Conservation (phyloP, 371 early-diverging fungal species). For the Zancudomyces culisetae region DNA sequence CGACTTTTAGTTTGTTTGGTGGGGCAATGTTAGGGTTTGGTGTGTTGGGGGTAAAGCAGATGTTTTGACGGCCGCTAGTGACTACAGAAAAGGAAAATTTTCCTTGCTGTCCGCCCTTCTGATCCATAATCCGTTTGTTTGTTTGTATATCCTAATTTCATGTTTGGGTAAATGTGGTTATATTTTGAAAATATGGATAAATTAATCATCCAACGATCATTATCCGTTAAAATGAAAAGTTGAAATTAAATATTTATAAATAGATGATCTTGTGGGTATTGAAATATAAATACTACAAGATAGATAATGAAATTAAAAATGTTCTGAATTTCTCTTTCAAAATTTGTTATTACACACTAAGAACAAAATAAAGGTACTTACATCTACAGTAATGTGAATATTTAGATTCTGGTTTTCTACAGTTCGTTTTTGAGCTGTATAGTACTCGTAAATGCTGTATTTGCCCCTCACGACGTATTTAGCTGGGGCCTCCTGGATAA, state of each 20-base stretch:
- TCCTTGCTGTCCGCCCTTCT: conserved; percentile 47
- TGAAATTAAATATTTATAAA: too few relatives aligned
- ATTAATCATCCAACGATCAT: neutral
- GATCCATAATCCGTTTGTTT: conserved; percentile 39
- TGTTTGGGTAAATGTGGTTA: neutral
- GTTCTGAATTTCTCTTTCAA: neutral
- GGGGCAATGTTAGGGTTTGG: conserved; percentile 1
- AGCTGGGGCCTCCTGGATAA: conserved; percentile 81
- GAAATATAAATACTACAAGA: too few relatives aligned
- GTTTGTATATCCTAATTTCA: conserved; percentile 25
- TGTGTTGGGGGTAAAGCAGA: conserved; percentile 48
- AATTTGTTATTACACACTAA: neutral
- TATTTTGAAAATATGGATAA: neutral
- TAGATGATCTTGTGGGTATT: too few relatives aligned
- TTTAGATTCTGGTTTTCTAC: conserved; percentile 40
- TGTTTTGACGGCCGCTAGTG: conserved; percentile 70
- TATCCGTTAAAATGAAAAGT: too few relatives aligned
- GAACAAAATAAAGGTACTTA: conserved; percentile 12
- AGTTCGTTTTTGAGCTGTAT: conserved; percentile 38
- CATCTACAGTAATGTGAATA: conserved; percentile 63
- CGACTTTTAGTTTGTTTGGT: conserved; percentile 9
- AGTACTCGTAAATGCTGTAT: conserved; percentile 65
- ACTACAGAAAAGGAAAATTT: conserved; percentile 74
- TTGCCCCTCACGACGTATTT: conserved; percentile 67
- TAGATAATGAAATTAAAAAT: conserved; percentile 7